Evolutionary conservation across 208 protist species (phyloP).

Genomic region (Crithidia sp.): DNA sequence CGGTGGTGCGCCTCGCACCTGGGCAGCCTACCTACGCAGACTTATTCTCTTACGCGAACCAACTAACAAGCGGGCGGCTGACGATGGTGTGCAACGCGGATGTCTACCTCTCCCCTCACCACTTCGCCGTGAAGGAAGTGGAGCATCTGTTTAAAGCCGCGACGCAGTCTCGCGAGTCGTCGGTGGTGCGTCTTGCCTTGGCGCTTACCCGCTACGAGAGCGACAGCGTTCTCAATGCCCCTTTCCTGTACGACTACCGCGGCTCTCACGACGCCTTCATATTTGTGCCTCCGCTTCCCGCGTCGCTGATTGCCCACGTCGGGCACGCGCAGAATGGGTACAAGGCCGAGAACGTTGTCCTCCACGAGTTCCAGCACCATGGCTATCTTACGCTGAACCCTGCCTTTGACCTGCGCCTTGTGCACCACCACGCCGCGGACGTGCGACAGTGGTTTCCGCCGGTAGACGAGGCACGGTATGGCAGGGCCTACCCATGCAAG

Average conservation of each 20-base stretch:
- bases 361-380: conserved; percentile 72
- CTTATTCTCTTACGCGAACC: conserved; percentile 76
- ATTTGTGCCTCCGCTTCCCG: conserved; percentile 55
- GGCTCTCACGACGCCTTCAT: conserved; percentile 91
- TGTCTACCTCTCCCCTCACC: conserved; percentile 57
- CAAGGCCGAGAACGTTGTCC: conserved; percentile 88
- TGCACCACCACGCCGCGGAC: conserved; percentile 78
- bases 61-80: conserved; percentile 49
- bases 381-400: conserved; percentile 76
- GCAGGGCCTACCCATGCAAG: conserved; percentile 41
- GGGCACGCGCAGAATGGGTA: conserved; percentile 86
- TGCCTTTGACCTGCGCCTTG: conserved; percentile 59
- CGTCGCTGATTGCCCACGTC: conserved; percentile 47
- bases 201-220: conserved; percentile 85
- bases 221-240: conserved; percentile 39
- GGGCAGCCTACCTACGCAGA: conserved; percentile 71
- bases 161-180: neutral
- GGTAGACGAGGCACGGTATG: conserved; percentile 76
- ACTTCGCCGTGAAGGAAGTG: conserved; percentile 42
- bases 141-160: conserved; percentile 34
- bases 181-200: conserved; percentile 36
- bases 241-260: conserved; percentile 79
- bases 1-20: conserved; percentile 37
- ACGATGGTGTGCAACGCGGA: conserved; percentile 90
- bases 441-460: conserved; percentile 87